Evolutionary conservation across 2,329 filamentous ascomycete genomes (phyloP), one percentile per base, ranked within the genome.

Genomic region (Juglanconis oblonga): DNA sequence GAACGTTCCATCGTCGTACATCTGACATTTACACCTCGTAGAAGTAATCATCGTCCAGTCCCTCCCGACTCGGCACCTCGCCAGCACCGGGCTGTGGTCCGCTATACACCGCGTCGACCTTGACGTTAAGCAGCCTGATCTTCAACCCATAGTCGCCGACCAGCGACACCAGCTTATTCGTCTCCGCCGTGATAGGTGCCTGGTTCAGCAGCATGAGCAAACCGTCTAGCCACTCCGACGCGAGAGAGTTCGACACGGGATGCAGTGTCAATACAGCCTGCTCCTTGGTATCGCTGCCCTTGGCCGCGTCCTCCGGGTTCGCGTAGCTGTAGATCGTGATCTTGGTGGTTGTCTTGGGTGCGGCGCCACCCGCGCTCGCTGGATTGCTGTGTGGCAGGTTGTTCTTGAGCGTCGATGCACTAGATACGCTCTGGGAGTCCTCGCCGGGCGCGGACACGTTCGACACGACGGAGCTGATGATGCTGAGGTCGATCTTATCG

Each of bases 221-320:
- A 1, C 95, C 95, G 72, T 99, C 95, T 5, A 99, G 82, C 95
- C 95, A 99, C 75, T 99, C 95, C 0, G 92, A 96, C 9, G 95
- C 95, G 52, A 95, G 78, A 65, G 87, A 91, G 71, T 95, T 89
- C 61, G 87, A 90, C 61, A 87, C 79, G 5, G 94, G 93, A 72
- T 92, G 87, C 55, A 99, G 81, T n/a, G 88, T 91, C 57, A 99
- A 80, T 29, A 98, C 83, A 1, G 90, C 82, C 54, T 86, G 79
- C 73, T 98, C 95, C 66, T 84, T 83, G 61, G 64, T 72, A 24
- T 76, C 74, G n/a, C 68, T 70, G 36, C 61, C 66, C 56, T 68
- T 70, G 6, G 68, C 69, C 45, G 70, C 74, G 59, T 77, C 78
- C 32, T 74, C 71, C 24, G 78, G 65, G 67, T 76, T 75, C 60